Evolutionary conservation across 2,329 filamentous ascomycete genomes (phyloP), one percentile per base, ranked within the genome.

Genomic region (Penicillium capsulatum): DNA sequence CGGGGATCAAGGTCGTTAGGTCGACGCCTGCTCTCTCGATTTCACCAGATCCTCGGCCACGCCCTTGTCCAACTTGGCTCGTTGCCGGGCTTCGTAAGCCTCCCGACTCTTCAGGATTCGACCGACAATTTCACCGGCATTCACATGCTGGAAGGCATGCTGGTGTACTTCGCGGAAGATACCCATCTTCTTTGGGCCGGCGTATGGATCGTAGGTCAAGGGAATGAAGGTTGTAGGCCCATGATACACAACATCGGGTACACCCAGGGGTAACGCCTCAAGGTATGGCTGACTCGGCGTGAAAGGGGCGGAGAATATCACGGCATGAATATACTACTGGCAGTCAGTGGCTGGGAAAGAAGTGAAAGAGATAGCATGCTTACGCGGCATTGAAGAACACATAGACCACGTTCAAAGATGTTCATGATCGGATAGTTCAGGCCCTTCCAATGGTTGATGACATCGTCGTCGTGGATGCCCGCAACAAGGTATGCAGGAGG

Each of bases 391-490:
- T 98, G 92, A 47, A 97, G 72, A 19, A 97, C 91, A 63, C 92
- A 98, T 15, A 98, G 80, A 2, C 90, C 90, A 29, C 92, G 84
- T 72, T 98, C 92, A 58, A 91, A 95, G 41, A 95, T 90, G 71
- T 97, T 98, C 92, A 98, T 98, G 69, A 98, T 97, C 17, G 92
- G 92, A 62, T 96, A 98, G 70, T 98, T 98, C 56, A 96, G 77
- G 24, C 92, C 91, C 69, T 97, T 97, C 85, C 89, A 94, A 57
- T 84, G 74, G 67, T 98, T 98, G 66, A 98, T 94, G 44, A 94
- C 89, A 49, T 84, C 81, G 63, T 98, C 92, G 57, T 95, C 86
- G 66, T 98, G 92, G 16, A 98, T 83, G 34, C 92, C 92, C 2
- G 88, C 90, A 30, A 97, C 80, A n/a, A 98, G 77, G 61, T 87